phyloP scores from a whole-genome alignment of 1,284 basidiomycete genomes.

The Schizophyllum amplum region DNA sequence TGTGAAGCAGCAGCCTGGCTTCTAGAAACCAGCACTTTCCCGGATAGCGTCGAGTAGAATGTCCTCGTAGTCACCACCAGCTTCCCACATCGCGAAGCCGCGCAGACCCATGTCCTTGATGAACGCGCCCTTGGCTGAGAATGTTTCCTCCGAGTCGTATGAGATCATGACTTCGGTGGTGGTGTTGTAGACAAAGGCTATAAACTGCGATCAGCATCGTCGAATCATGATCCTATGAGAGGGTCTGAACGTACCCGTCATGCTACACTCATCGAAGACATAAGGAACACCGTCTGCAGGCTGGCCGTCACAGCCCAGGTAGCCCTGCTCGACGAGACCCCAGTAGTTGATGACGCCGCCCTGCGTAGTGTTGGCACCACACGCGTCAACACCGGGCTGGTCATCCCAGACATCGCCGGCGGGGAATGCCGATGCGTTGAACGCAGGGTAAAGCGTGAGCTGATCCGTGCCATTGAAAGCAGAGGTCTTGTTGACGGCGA shows the following conservation, averaged over 20 bases:
- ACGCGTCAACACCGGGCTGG: conserved; percentile 27
- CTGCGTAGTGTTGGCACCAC: conserved; percentile 29
- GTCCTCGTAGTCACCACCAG: conserved; percentile 34
- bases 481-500: conserved; percentile 21
- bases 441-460: conserved; percentile 33
- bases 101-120: conserved; percentile 16
- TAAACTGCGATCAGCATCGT: not conserved
- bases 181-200: conserved; percentile 44
- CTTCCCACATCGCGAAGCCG: conserved; percentile 42
- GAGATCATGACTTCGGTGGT: conserved; percentile 34
- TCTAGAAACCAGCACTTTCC: conserved; percentile 7
- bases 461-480: conserved; percentile 22
- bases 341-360: conserved; percentile 39
- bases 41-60: conserved; percentile 35
- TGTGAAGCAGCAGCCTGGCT: too few relatives aligned
- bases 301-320: conserved; percentile 33
- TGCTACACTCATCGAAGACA: conserved; percentile 39
- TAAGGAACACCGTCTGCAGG: conserved; percentile 32
- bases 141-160: conserved; percentile 28
- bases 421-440: conserved; percentile 29
- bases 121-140: conserved; percentile 16
- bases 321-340: conserved; percentile 34
- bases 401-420: conserved; percentile 40
- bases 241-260: conserved; percentile 31
- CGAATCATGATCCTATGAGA: not conserved